Evolutionary conservation across 768 basidiomycete genomes (phyloP).

Genomic region (Pilatotrama ljubarskyi): DNA sequence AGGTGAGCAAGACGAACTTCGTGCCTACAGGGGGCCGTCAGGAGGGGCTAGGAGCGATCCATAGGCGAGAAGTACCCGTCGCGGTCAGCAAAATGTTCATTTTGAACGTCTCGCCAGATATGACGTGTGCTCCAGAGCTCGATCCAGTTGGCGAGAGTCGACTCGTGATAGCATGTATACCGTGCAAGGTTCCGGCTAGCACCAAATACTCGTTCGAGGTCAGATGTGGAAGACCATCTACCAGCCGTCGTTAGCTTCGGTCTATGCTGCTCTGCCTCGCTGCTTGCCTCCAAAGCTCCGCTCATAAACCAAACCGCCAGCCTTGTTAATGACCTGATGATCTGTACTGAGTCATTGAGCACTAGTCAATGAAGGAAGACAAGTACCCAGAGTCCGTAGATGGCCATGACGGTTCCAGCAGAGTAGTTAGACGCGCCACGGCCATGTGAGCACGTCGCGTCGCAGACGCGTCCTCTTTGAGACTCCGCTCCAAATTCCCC

Average conservation of each 20-base stretch:
- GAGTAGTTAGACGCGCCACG: slow-evolving; percentile 2
- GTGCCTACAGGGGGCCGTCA: slow-evolving; percentile 57
- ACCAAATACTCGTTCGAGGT: slow-evolving; percentile 95
- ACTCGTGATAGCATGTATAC: slow-evolving; percentile 97
- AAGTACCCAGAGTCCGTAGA: slow-evolving; percentile 81
- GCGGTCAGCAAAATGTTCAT: slow-evolving; percentile 87
- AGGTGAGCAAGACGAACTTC: slow-evolving; percentile 92
- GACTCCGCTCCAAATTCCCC: slow-evolving; percentile 21
- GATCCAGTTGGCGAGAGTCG: slow-evolving; percentile 80
- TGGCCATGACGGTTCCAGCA: slow-evolving; percentile 53
- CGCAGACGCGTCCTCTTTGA: slow-evolving; percentile 20
- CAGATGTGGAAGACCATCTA: slow-evolving; percentile 88
- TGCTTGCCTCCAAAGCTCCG: slow-evolving; percentile 85
- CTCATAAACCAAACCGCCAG: slow-evolving; percentile 94
- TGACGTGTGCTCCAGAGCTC: slow-evolving; percentile 90
- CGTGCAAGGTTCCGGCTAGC: slow-evolving; percentile 93
- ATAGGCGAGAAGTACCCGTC: slow-evolving; percentile 59
- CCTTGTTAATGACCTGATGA: slow-evolving; percentile 91
- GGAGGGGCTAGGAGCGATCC: neutral
- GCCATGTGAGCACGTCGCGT: slow-evolving; percentile 28
- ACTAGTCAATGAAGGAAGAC: slow-evolving; percentile 2
- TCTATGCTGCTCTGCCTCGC: neutral
- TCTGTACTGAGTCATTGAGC: neutral
- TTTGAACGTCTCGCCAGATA: slow-evolving; percentile 95
- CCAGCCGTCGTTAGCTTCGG: neutral